Base-by-base conservation (phyloP, 306 rosid genomes). In the Vigna nakashimae region DNA sequence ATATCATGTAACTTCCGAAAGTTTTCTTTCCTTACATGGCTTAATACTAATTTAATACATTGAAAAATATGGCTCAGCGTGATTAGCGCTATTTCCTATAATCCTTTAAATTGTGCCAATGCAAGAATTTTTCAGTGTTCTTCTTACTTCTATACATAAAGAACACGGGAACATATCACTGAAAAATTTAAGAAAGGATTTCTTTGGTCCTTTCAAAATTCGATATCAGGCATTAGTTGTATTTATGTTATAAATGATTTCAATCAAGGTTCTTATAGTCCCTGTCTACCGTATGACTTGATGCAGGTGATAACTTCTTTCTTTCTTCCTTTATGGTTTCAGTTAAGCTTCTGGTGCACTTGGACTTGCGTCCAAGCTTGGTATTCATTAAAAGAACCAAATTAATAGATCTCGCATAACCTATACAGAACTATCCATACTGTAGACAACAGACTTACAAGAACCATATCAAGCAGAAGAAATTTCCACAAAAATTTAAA, bases 81-180 rank as follows among this genome's bases (percentile, higher is more conserved):
- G 46, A 50, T 42, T 52, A 8, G 74, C 64, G 50, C 69, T 58
- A 34, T 38, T 30, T 65, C 74, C 69, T 51, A 53, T 22, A 60
- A 30, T 15, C 4, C 7, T 4, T 20, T 10, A 65, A 57, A 56
- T 51, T 51, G 46, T 40, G 64, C 46, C 34, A 63, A 55, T 53
- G 40, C 16, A 74, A 26, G 15, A 80, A 55, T 45, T 43, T 15
- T 65, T 56, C 45, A 42, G 16, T 40, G 63, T 24, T 56, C 65
- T 12, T 34, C 34, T 30, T 30, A 3, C 5, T 5, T 75, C 51
- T 69, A 53, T 43, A 53, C 43, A 53, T 18, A 22, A 30, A 48
- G 62, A 74, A 48, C 71, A 38, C 17, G 38, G 52, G n/a, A 70
- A 73, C 59, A 18, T 67, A 66, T 63, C 24, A 74, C 71, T 46